Evolutionary conservation across 768 basidiomycete species (phyloP), one percentile per base, ranked within the genome.

Genomic region (Termitomyces heimii): DNA sequence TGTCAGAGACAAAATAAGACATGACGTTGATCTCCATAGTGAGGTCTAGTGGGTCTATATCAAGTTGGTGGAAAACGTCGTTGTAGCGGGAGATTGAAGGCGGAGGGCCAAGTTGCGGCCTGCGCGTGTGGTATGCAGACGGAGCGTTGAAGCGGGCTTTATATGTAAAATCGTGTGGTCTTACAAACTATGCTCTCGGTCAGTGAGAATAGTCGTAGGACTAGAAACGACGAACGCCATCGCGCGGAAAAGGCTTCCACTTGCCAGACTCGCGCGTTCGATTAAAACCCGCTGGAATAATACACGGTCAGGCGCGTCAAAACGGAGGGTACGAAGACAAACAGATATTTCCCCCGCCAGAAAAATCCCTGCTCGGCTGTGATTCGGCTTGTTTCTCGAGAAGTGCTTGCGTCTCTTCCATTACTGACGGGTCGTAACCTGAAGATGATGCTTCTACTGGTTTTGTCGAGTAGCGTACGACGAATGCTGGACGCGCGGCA

Each of bases 21-120:
- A 94, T 71, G 34, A 93, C 69, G 37, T 66, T 59, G 22, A 83
- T 73, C 70, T 93, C 88, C 60, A 75, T 73, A 53, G 82, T 78
- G 69, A 89, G 83, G 60, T 82, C 74, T 18, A 93, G 71, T 0
- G 94, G 94, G 69, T 93, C 85, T 60, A 94, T 75, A 56, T 76
- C 73, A 31, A 88, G 77, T 62, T 88, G 83, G 70, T 85, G 73
- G 71, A 96, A 89, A 26, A 83, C 68, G 69, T 97, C 94, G 8
- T 70, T 68, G 28, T 73, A 65, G 29, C 78, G 78, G 4, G 92
- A 83, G 50, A 81, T 71, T 32, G 73, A 66, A 9, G 78, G 75
- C 22, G 76, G 71, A 32, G 87, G 90, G 40, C 82, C 88, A 14
- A 88, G 78, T 14, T 73, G 65, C 7, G 79, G 65, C 28, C 73